Evolutionary conservation across 2,329 filamentous ascomycete species (phyloP), one percentile per base, ranked within the genome.

Genomic region (Ramularia endophylla): DNA sequence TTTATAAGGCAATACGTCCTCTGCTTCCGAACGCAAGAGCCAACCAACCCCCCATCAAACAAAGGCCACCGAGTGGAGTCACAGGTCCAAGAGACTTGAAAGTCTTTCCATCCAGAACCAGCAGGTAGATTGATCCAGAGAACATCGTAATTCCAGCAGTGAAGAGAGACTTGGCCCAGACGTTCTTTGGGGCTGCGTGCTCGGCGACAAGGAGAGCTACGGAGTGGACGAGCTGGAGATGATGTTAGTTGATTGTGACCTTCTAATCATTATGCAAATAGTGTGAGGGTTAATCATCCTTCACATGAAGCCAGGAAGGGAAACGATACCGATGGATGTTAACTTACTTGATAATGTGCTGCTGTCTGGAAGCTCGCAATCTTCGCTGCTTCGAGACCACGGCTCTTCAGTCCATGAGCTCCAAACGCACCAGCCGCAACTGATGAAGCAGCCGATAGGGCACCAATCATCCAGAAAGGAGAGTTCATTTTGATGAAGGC

Each of bases 61-160:
- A 80, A 36, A 80, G 50, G 0, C 80, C 80, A 0, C 80, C 81
- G 1, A 84, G 44, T 11, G 81, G 81, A 36, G 81, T 84, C 9
- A 83, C 73, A 1, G 81, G 80, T 0, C 81, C 80, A 48, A 83
- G 44, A 41, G 68, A 65, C 55, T 73, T 74, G 64, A 80, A 81
- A 19, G 70, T 65, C 53, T 75, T 69, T 15, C 79, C 74, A 61
- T 82, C 74, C n/a, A 84, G 65, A 0, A 76, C 70, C 8, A 84
- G 69, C 8, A 78, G 66, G 59, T 85, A 85, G 49, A 85, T 73
- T 55, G 72, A 77, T 2, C 81, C 81, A 44, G 72, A 77, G 62
- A 84, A 84, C 70, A 82, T 72, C 3, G 76, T 77, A 68, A 83
- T 83, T 38, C 81, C 80, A 0, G 76, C 76, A 0, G 75, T 74